phyloP scores from a whole-genome alignment of 2,329 filamentous ascomycete species.

The Aspergillus sp. region DNA sequence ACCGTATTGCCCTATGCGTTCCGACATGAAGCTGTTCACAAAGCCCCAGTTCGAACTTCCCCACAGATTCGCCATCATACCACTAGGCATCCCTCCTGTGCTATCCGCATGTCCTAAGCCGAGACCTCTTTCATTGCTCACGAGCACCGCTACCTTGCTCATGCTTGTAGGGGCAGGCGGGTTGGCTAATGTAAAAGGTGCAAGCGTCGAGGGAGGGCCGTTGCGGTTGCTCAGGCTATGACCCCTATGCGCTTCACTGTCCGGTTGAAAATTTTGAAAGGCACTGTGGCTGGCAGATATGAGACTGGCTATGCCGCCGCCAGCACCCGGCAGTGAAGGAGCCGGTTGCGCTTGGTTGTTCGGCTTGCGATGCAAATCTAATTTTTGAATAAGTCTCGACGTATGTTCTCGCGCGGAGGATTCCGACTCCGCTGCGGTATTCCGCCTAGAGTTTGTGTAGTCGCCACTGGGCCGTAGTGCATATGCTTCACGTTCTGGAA shows the following conservation, averaged over 20 bases:
- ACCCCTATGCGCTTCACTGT: slow-evolving; percentile 30
- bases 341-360: slow-evolving; percentile 51
- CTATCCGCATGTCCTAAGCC: slow-evolving; percentile 57
- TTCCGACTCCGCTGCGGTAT: slow-evolving; percentile 54
- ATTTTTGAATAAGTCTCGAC: slow-evolving; percentile 83
- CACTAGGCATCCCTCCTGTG: slow-evolving; percentile 70
- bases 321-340: slow-evolving; percentile 38
- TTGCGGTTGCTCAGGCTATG: slow-evolving; percentile 33
- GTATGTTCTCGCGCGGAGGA: slow-evolving; percentile 69
- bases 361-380: slow-evolving; percentile 81
- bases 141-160: slow-evolving; percentile 77
- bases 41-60: slow-evolving; percentile 79
- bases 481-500: slow-evolving; percentile 59
- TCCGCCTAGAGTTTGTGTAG: slow-evolving; percentile 46
- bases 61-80: slow-evolving; percentile 90
- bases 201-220: slow-evolving; percentile 61
- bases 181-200: slow-evolving; percentile 76
- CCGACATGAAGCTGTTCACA: slow-evolving; percentile 56
- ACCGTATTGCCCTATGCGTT: slow-evolving; percentile 39
- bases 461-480: slow-evolving; percentile 68
- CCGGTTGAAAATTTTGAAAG: slow-evolving; percentile 58
- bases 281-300: slow-evolving; percentile 80
- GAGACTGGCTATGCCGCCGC: slow-evolving; percentile 72
- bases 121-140: slow-evolving; percentile 71
- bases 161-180: slow-evolving; percentile 80